These are phyloP conservation scores for Acidomyces sp. DNA, from an alignment of 495 filamentous ascomycete species.

Conservation along the genomic window DNA sequence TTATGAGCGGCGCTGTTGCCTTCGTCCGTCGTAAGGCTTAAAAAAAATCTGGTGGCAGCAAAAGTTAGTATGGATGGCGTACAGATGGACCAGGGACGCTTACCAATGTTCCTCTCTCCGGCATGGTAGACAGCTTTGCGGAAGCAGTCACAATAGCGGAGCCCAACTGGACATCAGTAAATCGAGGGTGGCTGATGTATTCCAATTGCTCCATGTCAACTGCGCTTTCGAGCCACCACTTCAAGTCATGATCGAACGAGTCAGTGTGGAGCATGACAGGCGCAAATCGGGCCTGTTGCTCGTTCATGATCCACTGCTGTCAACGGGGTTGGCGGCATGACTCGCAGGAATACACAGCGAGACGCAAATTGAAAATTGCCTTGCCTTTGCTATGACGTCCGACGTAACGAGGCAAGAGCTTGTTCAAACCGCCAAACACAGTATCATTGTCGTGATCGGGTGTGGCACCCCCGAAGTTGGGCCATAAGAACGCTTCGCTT, in stretches of 20 bases:
- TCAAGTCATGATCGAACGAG: not conserved
- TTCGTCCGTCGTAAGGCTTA: not conserved
- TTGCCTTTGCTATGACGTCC: not conserved
- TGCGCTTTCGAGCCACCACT: not conserved
- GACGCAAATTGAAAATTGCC: not conserved
- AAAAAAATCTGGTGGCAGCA: too few relatives aligned
- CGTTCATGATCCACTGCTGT: not conserved
- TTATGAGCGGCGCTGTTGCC: not conserved
- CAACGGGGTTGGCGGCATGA: not conserved
- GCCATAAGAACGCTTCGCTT: not conserved
- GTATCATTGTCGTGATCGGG: not conserved
- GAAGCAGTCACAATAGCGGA: not conserved
- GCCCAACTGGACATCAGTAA: not conserved
- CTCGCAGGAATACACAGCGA: not conserved
- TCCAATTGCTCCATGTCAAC: not conserved
- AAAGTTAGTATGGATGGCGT: not conserved
- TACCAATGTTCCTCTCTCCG: not conserved
- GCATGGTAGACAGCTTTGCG: not conserved
- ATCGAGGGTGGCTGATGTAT: not conserved
- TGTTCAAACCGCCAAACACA: not conserved
- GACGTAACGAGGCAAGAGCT: not conserved
- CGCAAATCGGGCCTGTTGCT: not conserved
- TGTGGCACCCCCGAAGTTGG: not conserved
- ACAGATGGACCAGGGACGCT: not conserved
- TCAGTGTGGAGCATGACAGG: not conserved